phyloP scores from a whole-genome alignment of 2,329 filamentous ascomycete genomes.

The Blastomyces emzantsi region DNA sequence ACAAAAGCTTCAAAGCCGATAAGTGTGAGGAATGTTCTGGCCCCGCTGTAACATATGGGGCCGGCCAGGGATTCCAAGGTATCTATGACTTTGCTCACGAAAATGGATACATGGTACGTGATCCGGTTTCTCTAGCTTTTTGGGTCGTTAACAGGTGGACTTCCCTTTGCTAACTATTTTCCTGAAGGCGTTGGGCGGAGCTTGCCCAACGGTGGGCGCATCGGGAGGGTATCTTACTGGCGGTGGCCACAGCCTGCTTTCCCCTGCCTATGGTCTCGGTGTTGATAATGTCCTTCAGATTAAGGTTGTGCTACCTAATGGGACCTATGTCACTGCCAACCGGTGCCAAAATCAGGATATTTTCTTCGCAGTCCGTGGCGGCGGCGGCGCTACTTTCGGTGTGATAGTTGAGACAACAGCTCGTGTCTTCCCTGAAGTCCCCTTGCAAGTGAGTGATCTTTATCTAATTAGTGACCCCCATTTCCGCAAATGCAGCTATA shows the following conservation, averaged over 20 bases:
- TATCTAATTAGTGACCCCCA: neutral
- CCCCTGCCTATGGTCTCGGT: constrained; percentile 42
- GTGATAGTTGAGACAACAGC: constrained; percentile 35
- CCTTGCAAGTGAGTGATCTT: constrained; percentile 12
- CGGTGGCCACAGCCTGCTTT: constrained; percentile 48
- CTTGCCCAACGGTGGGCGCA: constrained; percentile 41
- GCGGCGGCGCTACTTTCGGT: constrained; percentile 47
- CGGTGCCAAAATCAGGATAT: constrained; percentile 36
- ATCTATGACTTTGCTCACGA: constrained; percentile 18
- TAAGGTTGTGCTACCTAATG: constrained; percentile 41
- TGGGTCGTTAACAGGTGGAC: neutral
- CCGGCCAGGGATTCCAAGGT: constrained; percentile 16
- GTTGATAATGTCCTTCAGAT: constrained; percentile 42
- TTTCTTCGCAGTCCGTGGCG: constrained; percentile 43
- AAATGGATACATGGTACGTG: constrained; percentile 11
- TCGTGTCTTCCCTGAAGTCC: constrained; percentile 16
- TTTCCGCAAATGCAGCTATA: constrained; percentile 6
- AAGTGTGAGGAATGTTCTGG: constrained; percentile 13
- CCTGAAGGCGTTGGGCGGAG: neutral
- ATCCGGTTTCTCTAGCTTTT: neutral
- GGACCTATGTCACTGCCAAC: constrained; percentile 37
- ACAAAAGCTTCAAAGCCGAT: constrained; percentile 14
- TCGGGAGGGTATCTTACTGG: constrained; percentile 52
- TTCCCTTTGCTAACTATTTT: constrained; percentile 21
- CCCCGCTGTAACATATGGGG: constrained; percentile 15